Conservation (phyloP, 345 rosid species). For the Angophora floribunda region DNA sequence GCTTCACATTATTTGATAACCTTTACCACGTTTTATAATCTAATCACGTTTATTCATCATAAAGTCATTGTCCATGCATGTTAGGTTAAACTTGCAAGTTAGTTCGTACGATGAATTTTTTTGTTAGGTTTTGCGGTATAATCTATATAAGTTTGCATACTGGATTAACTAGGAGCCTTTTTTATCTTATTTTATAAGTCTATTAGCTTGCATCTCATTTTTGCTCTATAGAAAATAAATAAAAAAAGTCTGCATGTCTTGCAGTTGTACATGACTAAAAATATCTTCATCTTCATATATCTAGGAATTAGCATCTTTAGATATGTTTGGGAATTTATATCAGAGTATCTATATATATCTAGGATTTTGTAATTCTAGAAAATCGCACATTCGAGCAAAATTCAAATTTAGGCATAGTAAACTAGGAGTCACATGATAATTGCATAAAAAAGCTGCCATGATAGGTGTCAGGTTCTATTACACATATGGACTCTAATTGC, state of each 20-base stretch:
- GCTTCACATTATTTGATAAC: background rate
- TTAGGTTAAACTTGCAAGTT: background rate
- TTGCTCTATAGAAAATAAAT: background rate
- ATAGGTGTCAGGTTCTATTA: background rate
- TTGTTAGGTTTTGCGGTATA: background rate
- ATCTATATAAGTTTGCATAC: background rate
- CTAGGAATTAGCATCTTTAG: background rate
- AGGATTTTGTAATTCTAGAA: background rate
- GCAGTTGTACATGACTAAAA: background rate
- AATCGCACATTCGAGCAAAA: background rate
- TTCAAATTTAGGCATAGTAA: background rate
- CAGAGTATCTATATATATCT: background rate
- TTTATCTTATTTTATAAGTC: too few species aligned
- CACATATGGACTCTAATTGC: background rate
- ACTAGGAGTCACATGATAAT: background rate
- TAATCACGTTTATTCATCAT: background rate
- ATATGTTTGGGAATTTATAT: background rate
- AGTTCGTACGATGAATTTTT: background rate
- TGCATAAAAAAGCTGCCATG: too few species aligned
- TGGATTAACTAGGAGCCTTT: background rate
- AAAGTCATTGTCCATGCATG: background rate
- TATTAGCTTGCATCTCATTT: background rate
- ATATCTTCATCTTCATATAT: background rate
- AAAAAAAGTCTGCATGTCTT: background rate
- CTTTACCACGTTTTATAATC: background rate